Evolutionary conservation across 495 filamentous ascomycete species (phyloP), one percentile per base, ranked within the genome.

Genomic region (Astrocystis sublimbata): DNA sequence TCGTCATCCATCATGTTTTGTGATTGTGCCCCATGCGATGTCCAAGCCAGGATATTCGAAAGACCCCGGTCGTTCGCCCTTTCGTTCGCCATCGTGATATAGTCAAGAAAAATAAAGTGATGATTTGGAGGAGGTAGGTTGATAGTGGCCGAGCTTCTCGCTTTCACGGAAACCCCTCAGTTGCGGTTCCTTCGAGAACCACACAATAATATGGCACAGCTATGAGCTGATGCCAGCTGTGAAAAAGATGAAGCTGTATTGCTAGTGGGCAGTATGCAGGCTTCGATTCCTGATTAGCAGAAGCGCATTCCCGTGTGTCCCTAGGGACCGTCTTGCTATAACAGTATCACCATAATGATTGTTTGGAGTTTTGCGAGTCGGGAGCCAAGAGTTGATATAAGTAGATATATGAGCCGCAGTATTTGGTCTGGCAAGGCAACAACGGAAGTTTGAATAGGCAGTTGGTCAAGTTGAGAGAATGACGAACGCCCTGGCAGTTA

Each of bases 251-350:
- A 55, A 40, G 33, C 41, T 30, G 23, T 36, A 36, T 28, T 55
- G 51, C 7, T 35, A 36, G 28, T 67, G 65, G 63, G 67, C 58
- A 40, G 47, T 47, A 66, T 65, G 70, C 52, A 66, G 64, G 66
- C 62, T 70, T 61, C 58, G 61, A 54, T 70, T 66, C 65, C 23
- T 62, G n/a, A 35, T 68, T 70, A 60, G 58, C 64, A 60, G 70
- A 62, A 65, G 69, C 62, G 63, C 58, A 64, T 68, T 33, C 51
- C 71, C 46, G 3, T 58, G 68, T 77, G 81, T 82, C 81, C 82
- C 81, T 82, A 79, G 70, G 81, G 80, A 84, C 81, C 73, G 80
- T 72, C 63, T 70, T 73, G 82, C 79, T 85, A 85, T 85, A 83
- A 85, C 62, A 65, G 70, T 45, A 72, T 62, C 65, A 68, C 66